Evolutionary conservation across 306 rosid species (phyloP).

Genomic region (Benincasa hispida): DNA sequence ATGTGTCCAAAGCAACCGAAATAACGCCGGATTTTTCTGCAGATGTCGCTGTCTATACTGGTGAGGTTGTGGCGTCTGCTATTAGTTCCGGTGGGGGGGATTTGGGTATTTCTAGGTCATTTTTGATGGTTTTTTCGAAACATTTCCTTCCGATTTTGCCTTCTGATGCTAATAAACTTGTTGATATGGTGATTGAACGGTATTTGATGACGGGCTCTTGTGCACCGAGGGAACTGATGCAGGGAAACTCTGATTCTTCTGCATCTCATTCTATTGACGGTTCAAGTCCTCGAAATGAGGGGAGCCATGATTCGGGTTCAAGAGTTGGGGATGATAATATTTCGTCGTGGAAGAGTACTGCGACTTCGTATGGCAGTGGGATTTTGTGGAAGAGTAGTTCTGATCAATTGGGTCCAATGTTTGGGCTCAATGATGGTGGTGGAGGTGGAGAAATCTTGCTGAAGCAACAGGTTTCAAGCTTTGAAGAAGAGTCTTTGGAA

Average conservation of each 20-base stretch:
- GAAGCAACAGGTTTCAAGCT: slow-evolving; percentile 53
- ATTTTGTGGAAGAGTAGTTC: slow-evolving; percentile 50
- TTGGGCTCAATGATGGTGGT: slow-evolving; percentile 47
- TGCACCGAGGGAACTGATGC: slow-evolving; percentile 29
- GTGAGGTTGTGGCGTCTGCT: slow-evolving; percentile 47
- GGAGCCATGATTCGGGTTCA: slow-evolving; percentile 42
- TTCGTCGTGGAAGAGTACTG: slow-evolving; percentile 43
- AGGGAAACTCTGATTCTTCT: slow-evolving; percentile 34
- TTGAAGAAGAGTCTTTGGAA: slow-evolving; percentile 84
- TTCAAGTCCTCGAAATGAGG: slow-evolving; percentile 47
- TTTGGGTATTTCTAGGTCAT: slow-evolving; percentile 45
- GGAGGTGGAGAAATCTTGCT: slow-evolving; percentile 26
- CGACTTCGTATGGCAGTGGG: slow-evolving; percentile 45
- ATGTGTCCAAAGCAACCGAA: slow-evolving; percentile 45
- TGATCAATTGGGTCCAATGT: slow-evolving; percentile 49
- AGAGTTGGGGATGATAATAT: slow-evolving; percentile 38
- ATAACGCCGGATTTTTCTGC: slow-evolving; percentile 52
- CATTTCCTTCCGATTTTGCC: slow-evolving; percentile 51
- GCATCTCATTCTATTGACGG: slow-evolving; percentile 45
- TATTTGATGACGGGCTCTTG: slow-evolving; percentile 20
- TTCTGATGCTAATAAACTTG: slow-evolving; percentile 44
- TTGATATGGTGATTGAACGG: slow-evolving; percentile 47
- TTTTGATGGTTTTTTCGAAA: slow-evolving; percentile 50
- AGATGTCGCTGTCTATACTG: slow-evolving; percentile 43
- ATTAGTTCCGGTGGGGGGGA: slow-evolving; percentile 24